phyloP scores from a whole-genome alignment of 345 rosid genomes.

The Schrenkiella parvula region DNA sequence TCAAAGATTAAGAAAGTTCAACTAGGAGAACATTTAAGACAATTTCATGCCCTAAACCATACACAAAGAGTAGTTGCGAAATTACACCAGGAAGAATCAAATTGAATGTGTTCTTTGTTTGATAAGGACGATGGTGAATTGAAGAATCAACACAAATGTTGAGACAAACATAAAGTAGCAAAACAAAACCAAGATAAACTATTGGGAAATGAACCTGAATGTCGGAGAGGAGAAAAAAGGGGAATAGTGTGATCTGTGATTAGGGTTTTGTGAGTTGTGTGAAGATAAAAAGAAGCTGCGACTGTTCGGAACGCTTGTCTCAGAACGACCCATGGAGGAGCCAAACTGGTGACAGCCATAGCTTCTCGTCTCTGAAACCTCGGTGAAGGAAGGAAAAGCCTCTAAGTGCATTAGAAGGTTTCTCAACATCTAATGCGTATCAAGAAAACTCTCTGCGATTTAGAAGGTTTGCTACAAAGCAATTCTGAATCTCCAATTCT shows the following conservation, averaged over 20 bases:
- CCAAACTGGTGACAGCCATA: slow-evolving; percentile 42
- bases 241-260: slow-evolving; percentile 12
- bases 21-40: neutral
- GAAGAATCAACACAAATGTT: neutral
- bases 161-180: neutral
- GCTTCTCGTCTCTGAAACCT: slow-evolving; percentile 15
- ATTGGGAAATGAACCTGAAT: slow-evolving; percentile 39
- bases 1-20: neutral
- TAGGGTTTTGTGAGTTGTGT: slow-evolving; percentile 7
- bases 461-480: neutral
- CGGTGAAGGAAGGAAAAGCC: neutral
- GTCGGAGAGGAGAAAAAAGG: slow-evolving; percentile 25
- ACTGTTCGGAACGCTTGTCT: slow-evolving; percentile 45
- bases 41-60: neutral
- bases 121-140: slow-evolving; percentile 1
- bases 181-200: neutral
- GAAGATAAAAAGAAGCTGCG: slow-evolving; percentile 34
- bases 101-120: neutral
- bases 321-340: slow-evolving; percentile 40
- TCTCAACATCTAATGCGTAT: neutral
- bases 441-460: neutral
- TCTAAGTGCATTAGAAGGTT: slow-evolving; percentile 2
- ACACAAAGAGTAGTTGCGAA: neutral
- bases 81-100: neutral
- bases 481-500: neutral